Base-by-base conservation (phyloP, 2,329 filamentous ascomycete species). In the Trichoderma gracile region DNA sequence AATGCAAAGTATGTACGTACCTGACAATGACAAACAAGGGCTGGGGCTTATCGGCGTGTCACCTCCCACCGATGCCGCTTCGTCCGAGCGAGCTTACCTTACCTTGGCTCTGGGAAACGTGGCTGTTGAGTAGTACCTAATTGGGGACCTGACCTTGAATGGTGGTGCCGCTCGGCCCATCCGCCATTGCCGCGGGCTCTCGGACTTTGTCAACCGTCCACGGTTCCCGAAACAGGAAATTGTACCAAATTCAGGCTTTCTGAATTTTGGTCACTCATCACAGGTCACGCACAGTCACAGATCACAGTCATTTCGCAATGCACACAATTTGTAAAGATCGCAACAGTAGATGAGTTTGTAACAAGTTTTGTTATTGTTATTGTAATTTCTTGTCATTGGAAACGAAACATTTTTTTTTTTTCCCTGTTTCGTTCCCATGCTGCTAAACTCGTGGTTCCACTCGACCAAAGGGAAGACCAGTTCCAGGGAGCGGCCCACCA, bases 391-490 rank as follows among this genome's bases (percentile, higher is more conserved):
- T 38, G 33, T 38, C 33, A 38, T 14, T 38, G 10, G 33, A 4
- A 38, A 38, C 58, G 58, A 62, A 30, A n/a, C n/a, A n/a, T n/a
- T n/a, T n/a, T n/a, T n/a, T n/a, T n/a, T n/a, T n/a, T n/a, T 9
- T 30, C 46, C 38, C 25, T 53, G 12, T 38, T 38, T 38, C 9
- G 33, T 38, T n/a, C 49, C 58, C 43, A 10, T 62, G 58, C 49
- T 62, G 53, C 47, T 54, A 52, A 38, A 50, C 52, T 47, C 30
- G 40, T 53, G 58, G 58, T 5, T 62, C 58, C 58, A 62, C 58
- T 62, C 58, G 40, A 62, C 58, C 58, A 62, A 54, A 46, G 58
- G 33, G 58, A 62, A 62, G 58, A 62, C 58, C 58, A 38, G 58
- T 62, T 54, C 58, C 58, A 62, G 58, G 58, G 58, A 62, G 58